Evolutionary conservation across 768 basidiomycete species (phyloP), one percentile per base, ranked within the genome.

Genomic region (Phylloporus scabripes): DNA sequence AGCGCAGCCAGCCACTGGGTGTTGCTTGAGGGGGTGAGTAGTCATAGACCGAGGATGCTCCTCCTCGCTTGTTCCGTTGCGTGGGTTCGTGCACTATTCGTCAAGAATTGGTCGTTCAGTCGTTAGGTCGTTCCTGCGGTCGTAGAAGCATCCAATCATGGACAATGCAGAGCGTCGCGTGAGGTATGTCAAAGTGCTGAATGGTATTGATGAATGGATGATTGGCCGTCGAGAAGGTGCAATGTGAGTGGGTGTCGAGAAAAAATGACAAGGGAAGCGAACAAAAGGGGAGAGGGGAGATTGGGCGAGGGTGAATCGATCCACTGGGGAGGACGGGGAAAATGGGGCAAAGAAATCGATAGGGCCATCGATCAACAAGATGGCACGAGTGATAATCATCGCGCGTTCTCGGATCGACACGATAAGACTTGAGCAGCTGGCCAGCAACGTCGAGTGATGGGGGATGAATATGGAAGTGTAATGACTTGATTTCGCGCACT

Each of bases 361-460:
- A 32, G 32, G 48, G 43, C 67, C 62, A 76, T 75, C 72, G 70
- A 76, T 76, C 74, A 66, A 73, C 74, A 66, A 74, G 69, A 68
- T 55, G 43, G 46, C 57, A 61, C 66, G 69, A 60, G 51, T 50
- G 56, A 61, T 60, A 55, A 53, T 51, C 59, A 63, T 55, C 58
- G 52, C 48, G 53, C 60, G 41, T 53, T 55, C 66, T 69, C 71
- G 64, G 73, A 72, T 63, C 57, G 60, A 59, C 53, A 46, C 50
- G 53, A 53, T 57, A 54, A 49, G 51, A 54, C 55, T 60, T 64
- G 62, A 64, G 68, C 70, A 61, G 64, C 66, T 64, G 62, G 66
- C 69, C 70, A 62, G 64, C 66, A 57, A 67, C 69, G 36, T 72
- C 74, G 47, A 72, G 69, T 63, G 54, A 57, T 63, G 48, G 36